Evolutionary conservation across 164 flowering plant species (phyloP), one percentile per base, ranked within the genome.

Genomic region (Protea cynaroides): DNA sequence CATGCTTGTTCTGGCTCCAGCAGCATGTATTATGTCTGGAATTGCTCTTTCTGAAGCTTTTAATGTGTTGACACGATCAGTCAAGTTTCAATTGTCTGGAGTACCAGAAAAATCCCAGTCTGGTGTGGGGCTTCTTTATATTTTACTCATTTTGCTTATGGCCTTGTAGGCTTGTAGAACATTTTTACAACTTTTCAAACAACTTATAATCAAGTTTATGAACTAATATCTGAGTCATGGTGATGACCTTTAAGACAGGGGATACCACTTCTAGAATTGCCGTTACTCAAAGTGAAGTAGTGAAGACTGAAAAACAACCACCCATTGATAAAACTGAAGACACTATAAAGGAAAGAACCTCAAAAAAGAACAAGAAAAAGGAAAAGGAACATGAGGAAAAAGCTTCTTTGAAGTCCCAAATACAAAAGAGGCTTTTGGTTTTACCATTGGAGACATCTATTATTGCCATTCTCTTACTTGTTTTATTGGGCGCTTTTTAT

Each of bases 1-100:
- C 59, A 95, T 95, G 99, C 99, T 95, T 69, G 99, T 95, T 52
- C 80, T 95, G 60, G 99, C 99, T 71, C 99, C 99, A 69, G 99
- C 99, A 22, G 99, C 99, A 54, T 95, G 99, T 73, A 95, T 92
- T 53, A 65, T 87, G 87, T 92, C 97, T 79, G 99, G 99, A 64
- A 92, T 95, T 71, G 99, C 99, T 63, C 92, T 95, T 63, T 92
- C 99, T 63, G 88, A 82, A 71, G 92, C 99, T 56, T 92, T 95
- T 80, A 79, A 80, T 73, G 91, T 92, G 69, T 80, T 95, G 54
- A 88, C 99, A 29, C 81, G 87, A 54, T 95, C 99, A 47, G 74
- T 95, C 63, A 95, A 92, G 72, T 88, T 81, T 74, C 90, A 89
- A 71, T 68, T 88, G 60, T 76, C 77, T 67, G 81, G 81, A 53